These are phyloP conservation scores for Coccinonectria pachysandricola DNA, from an alignment of 2,329 filamentous ascomycete species.

Conservation along the genomic window DNA sequence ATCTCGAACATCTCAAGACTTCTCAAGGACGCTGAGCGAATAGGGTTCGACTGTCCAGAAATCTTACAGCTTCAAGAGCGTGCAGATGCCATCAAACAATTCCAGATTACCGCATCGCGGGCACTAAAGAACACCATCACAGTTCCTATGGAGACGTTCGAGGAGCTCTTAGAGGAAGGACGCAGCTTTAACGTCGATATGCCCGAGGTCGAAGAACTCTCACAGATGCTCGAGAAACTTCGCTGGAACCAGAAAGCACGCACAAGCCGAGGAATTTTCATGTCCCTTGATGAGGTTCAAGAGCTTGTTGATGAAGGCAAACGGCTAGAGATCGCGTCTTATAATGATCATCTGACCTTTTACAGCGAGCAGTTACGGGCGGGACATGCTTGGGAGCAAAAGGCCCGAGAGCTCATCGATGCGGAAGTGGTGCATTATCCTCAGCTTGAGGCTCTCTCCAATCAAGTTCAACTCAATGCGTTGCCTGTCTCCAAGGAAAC, in stretches of 20 bases:
- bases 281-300: constrained; percentile 68
- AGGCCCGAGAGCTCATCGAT: constrained; percentile 85
- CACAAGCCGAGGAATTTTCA: constrained; percentile 49
- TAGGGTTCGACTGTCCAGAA: constrained; percentile 90
- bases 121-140: constrained; percentile 57
- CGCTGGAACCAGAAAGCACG: constrained; percentile 79
- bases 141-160: constrained; percentile 62
- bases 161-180: constrained; percentile 84
- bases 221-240: constrained; percentile 70
- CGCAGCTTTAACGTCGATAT: constrained; percentile 86
- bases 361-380: constrained; percentile 66
- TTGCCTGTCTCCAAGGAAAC: constrained; percentile 79
- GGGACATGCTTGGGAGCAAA: constrained; percentile 83
- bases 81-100: constrained; percentile 71
- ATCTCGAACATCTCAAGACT: constrained; percentile 82
- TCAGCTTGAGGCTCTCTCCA: constrained; percentile 83
- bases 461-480: constrained; percentile 58
- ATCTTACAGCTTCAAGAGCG: constrained; percentile 79
- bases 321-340: constrained; percentile 66
- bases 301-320: constrained; percentile 69
- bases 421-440: constrained; percentile 88
- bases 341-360: constrained; percentile 68
- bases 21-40: constrained; percentile 69
- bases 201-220: constrained; percentile 74
- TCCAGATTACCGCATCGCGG: constrained; percentile 64